Percentiles rank a stretch among this genome's conserved stretches.
Conservation (phyloP, 1,139 yeast species). For the Magnusiomyces paraingens region DNA sequence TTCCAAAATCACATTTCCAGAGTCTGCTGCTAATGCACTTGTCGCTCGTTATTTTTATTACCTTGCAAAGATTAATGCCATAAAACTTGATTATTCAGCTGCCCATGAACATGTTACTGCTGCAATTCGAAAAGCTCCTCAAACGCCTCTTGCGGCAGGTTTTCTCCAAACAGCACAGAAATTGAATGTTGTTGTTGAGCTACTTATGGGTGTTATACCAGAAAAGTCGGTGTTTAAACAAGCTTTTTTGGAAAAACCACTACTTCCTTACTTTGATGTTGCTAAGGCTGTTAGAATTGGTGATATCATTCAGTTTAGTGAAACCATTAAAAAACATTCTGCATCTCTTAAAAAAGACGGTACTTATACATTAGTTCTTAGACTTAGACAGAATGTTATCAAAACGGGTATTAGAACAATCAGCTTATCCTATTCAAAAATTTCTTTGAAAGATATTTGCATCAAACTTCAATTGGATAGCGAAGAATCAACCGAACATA, state of each 20-base stretch:
- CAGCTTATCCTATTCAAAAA: slow-evolving; percentile 83
- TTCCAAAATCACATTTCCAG: slow-evolving; percentile 84
- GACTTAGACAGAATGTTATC: slow-evolving; percentile 94
- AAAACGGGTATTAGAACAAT: slow-evolving; percentile 96
- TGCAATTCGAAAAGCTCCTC: slow-evolving; percentile 97
- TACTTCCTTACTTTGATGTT: slow-evolving; percentile 78
- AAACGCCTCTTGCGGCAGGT: slow-evolving; percentile 76
- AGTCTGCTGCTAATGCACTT: slow-evolving; percentile 75
- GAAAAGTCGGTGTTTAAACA: slow-evolving; percentile 76
- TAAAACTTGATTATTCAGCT: slow-evolving; percentile 85
- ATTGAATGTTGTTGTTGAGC: slow-evolving; percentile 78
- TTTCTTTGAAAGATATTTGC: slow-evolving; percentile 86
- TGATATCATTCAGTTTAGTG: slow-evolving; percentile 74
- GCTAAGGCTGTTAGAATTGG: slow-evolving; percentile 92
- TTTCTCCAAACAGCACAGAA: slow-evolving; percentile 88
- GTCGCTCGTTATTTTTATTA: slow-evolving; percentile 90
- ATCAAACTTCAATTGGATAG: slow-evolving; percentile 85
- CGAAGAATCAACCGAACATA: slow-evolving; percentile 94
- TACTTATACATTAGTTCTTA: slow-evolving; percentile 73
- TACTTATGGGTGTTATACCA: slow-evolving; percentile 97
- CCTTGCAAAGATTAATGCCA: slow-evolving; percentile 80
- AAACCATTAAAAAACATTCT: slow-evolving; percentile 63
- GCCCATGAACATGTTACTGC: slow-evolving; percentile 88
- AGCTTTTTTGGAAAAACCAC: slow-evolving; percentile 48
- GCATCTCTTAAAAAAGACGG: slow-evolving; percentile 64